Evolutionary conservation across 495 filamentous ascomycete species (phyloP).

Genomic region (Pyronema domesticum): DNA sequence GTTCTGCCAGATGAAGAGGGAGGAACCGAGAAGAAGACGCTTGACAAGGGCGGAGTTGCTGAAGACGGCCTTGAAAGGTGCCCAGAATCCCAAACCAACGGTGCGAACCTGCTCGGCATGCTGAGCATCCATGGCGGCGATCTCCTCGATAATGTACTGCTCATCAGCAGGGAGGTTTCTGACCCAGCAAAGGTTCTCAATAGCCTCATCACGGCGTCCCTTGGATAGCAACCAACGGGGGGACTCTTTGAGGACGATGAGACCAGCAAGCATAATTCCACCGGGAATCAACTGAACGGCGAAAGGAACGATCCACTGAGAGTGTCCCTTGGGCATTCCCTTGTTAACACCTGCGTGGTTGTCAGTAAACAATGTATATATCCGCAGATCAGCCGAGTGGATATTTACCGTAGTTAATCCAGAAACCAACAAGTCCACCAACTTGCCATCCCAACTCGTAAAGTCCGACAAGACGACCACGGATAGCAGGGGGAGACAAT

Average conservation of each 20-base stretch:
- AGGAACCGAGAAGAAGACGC: constrained; percentile 39
- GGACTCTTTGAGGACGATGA: constrained; percentile 39
- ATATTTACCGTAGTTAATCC: constrained; percentile 38
- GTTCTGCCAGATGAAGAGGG: constrained; percentile 45
- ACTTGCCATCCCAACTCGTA: constrained; percentile 60
- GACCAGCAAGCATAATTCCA: constrained; percentile 32
- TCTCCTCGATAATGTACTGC: constrained; percentile 49
- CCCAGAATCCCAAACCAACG: constrained; percentile 48
- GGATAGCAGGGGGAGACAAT: constrained; percentile 36
- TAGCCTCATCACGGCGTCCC: constrained; percentile 36
- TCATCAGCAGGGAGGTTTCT: constrained; percentile 40
- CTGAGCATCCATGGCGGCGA: constrained; percentile 41
- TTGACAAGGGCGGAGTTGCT: constrained; percentile 36
- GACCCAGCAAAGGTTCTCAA: constrained; percentile 45
- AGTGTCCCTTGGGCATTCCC: constrained; percentile 29
- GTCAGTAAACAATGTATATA: not conserved
- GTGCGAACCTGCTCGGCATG: constrained; percentile 38
- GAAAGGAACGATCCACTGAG: constrained; percentile 41
- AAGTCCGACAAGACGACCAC: constrained; percentile 41
- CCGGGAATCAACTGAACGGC: constrained; percentile 40
- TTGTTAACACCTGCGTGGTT: constrained; percentile 30
- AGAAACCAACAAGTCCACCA: constrained; percentile 55
- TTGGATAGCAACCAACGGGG: constrained; percentile 47
- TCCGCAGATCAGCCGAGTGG: not conserved
- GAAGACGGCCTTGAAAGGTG: constrained; percentile 46